phyloP scores from a whole-genome alignment of 106 monocot genomes.

The Triglochin maritima region DNA sequence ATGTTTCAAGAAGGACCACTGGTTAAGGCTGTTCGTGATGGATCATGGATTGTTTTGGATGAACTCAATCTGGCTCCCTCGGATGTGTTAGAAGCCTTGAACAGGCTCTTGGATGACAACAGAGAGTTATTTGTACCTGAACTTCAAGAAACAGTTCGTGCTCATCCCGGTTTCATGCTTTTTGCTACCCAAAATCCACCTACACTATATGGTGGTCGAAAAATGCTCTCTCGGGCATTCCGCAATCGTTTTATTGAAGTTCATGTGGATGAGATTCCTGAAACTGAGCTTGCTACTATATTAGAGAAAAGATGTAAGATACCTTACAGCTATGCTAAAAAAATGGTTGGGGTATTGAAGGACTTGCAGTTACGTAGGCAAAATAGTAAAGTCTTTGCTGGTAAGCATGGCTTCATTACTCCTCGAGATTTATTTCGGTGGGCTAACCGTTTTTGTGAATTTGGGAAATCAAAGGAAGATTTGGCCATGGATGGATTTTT shows the following conservation, averaged over 20 bases:
- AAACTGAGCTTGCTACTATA: conserved; percentile 66
- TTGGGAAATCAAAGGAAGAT: conserved; percentile 72
- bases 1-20: conserved; percentile 89
- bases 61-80: conserved; percentile 98
- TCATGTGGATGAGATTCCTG: conserved; percentile 98
- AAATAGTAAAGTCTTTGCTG: conserved; percentile 95
- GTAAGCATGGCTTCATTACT: conserved; percentile 96
- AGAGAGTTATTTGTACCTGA: conserved; percentile 90
- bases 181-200: conserved; percentile 98
- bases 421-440: conserved; percentile 92
- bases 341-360: conserved; percentile 91
- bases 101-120: conserved; percentile 88
- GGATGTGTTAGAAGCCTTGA: conserved; percentile 90
- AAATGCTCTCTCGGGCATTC: conserved; percentile 94
- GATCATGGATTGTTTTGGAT: conserved; percentile 92
- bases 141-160: conserved; percentile 68
- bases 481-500: conserved; percentile 83
- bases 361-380: conserved; percentile 88
- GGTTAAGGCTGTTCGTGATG: conserved; percentile 84
- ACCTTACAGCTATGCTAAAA: conserved; percentile 56
- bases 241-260: conserved; percentile 93
- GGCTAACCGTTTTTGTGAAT: conserved; percentile 59
- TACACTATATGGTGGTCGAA: conserved; percentile 78
- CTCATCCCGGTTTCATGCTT: conserved; percentile 93
- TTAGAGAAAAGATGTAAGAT: conserved; percentile 61